Evolutionary conservation across 192 early-diverging fungal species (phyloP).

Genomic region (Entrophospora sp.): DNA sequence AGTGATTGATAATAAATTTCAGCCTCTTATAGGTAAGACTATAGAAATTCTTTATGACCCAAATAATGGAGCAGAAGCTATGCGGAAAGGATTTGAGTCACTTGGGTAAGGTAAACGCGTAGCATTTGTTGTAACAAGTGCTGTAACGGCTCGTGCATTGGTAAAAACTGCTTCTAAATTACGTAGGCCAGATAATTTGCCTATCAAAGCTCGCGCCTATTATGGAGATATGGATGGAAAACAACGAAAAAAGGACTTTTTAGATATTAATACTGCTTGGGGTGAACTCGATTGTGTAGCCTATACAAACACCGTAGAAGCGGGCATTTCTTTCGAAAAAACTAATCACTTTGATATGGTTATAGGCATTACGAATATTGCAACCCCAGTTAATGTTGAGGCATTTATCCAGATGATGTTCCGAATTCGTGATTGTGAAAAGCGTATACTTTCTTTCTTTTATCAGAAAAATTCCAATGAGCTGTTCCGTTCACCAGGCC

Average conservation of each 20-base stretch:
- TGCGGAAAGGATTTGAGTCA: neutral
- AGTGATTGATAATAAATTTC: neutral
- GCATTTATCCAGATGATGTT: neutral
- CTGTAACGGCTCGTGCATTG: neutral
- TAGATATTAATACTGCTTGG: neutral
- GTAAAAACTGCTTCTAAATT: neutral
- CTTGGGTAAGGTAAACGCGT: neutral
- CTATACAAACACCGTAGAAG: neutral
- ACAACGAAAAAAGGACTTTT: constrained; percentile 5
- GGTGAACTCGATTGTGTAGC: neutral
- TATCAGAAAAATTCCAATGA: neutral
- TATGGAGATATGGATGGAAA: constrained; percentile 12
- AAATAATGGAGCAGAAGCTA: constrained; percentile 13
- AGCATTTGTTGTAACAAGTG: neutral
- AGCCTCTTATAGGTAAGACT: constrained; percentile 3
- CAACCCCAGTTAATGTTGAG: neutral
- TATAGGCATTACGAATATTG: neutral
- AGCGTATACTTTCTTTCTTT: neutral
- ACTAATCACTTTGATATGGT: neutral
- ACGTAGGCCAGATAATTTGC: neutral
- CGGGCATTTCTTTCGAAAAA: neutral
- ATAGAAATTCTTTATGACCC: constrained; percentile 6
- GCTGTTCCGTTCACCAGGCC: neutral
- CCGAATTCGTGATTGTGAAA: neutral
- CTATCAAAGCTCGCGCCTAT: neutral